These are phyloP conservation scores for Petunia secreta DNA, from an alignment of 257 asterid species.

Conservation along the genomic window DNA sequence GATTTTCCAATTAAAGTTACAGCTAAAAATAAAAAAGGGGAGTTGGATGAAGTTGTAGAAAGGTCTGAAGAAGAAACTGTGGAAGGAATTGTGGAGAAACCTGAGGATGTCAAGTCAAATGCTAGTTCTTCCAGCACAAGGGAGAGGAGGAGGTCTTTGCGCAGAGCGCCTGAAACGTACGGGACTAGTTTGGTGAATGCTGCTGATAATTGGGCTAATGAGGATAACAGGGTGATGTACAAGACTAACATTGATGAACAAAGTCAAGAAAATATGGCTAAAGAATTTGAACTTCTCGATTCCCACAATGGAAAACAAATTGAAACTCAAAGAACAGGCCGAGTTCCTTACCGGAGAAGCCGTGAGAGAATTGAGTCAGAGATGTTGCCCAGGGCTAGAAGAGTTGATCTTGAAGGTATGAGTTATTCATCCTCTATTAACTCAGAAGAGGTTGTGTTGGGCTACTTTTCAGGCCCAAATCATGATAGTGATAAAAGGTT, in stretches of 20 bases:
- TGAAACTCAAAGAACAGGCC: slow-evolving; percentile 31
- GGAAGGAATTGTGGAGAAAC: slow-evolving; percentile 50
- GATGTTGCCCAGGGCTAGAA: slow-evolving; percentile 34
- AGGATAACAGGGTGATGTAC: slow-evolving; percentile 35
- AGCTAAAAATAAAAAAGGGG: slow-evolving; percentile 67
- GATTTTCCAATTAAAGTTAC: slow-evolving; percentile 41
- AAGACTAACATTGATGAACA: slow-evolving; percentile 30
- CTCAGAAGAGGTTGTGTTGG: slow-evolving; percentile 24
- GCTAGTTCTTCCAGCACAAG: slow-evolving; percentile 54
- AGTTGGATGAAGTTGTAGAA: slow-evolving; percentile 56
- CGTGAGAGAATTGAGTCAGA: slow-evolving; percentile 31
- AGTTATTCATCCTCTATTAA: slow-evolving; percentile 18
- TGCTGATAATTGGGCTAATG: slow-evolving; percentile 40
- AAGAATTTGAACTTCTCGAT: slow-evolving; percentile 35
- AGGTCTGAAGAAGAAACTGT: slow-evolving; percentile 58
- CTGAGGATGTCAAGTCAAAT: slow-evolving; percentile 58
- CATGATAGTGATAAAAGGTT: slow-evolving; percentile 22
- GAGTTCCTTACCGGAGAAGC: slow-evolving; percentile 30
- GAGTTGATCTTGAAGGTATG: slow-evolving; percentile 36
- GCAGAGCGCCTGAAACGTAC: slow-evolving; percentile 42
- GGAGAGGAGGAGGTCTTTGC: slow-evolving; percentile 48
- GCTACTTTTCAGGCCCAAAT: not conserved
- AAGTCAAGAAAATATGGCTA: slow-evolving; percentile 33
- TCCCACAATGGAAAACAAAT: slow-evolving; percentile 31
- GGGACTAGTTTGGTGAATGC: slow-evolving; percentile 30